Evolutionary conservation across 768 basidiomycete species (phyloP).

Genomic region (Neoboletus brunneissimus): DNA sequence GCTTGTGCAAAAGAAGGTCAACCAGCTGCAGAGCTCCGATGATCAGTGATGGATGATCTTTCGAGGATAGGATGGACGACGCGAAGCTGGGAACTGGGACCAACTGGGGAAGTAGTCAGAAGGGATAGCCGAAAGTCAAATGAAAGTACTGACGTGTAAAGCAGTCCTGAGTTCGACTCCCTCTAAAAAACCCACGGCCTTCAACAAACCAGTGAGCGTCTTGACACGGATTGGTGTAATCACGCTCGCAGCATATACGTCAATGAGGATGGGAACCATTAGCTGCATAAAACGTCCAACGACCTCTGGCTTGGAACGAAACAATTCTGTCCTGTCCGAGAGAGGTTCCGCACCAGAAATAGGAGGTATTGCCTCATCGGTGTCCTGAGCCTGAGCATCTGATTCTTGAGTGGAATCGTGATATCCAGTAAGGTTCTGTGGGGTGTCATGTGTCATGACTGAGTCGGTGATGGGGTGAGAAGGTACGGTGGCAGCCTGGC

Average conservation of each 20-base stretch:
- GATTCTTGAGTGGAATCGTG: conserved; percentile 31
- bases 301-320: conserved; percentile 71
- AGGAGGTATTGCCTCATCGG: conserved; percentile 34
- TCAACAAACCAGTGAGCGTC: conserved; percentile 82
- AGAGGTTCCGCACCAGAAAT: conserved; percentile 34
- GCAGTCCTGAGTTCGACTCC: conserved; percentile 70
- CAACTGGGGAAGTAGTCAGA: conserved; percentile 46
- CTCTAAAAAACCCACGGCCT: conserved; percentile 88
- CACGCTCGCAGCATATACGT: conserved; percentile 99
- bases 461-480: conserved; percentile 31
- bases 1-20: conserved; percentile 82
- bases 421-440: conserved; percentile 10
- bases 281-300: conserved; percentile 84
- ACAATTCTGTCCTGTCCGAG: conserved; percentile 66
- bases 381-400: conserved; percentile 43
- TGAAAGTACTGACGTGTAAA: conserved; percentile 59
- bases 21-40: conserved; percentile 90
- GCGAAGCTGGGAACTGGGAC: conserved; percentile 96
- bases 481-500: conserved; percentile 43
- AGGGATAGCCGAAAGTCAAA: not conserved
- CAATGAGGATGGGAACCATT: conserved; percentile 90
- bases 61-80: conserved; percentile 88
- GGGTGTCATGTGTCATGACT: conserved; percentile 19
- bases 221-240: conserved; percentile 83
- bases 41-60: conserved; percentile 84